phyloP scores from a whole-genome alignment of 2,329 filamentous ascomycete species.

The Cordyceps farinosa region DNA sequence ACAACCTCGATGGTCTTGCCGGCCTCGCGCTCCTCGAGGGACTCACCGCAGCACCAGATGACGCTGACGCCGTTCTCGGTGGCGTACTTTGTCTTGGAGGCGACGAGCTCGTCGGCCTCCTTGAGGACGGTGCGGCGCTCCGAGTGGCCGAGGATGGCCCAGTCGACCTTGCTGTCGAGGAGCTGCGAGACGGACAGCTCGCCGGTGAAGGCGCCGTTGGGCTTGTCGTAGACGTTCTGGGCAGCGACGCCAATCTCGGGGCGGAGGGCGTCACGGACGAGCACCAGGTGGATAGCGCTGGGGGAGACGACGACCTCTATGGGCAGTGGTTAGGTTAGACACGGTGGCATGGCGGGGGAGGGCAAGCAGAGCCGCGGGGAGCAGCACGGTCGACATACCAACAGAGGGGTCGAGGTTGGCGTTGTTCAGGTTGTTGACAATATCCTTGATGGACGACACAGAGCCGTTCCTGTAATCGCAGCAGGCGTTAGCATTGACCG shows the following conservation, averaged over 20 bases:
- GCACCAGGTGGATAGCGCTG: conserved; percentile 83
- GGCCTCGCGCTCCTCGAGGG: conserved; percentile 84
- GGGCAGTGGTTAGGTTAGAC: conserved; percentile 13
- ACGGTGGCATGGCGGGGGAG: neutral
- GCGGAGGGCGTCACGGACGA: conserved; percentile 75
- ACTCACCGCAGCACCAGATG: conserved; percentile 97
- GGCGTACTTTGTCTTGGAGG: conserved; percentile 91
- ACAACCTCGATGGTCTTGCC: conserved; percentile 82
- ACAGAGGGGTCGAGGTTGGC: conserved; percentile 73
- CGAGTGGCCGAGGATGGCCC: conserved; percentile 90
- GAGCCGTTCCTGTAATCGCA: conserved; percentile 75
- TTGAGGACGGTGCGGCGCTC: conserved; percentile 88
- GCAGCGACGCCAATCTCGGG: conserved; percentile 78
- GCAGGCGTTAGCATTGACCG: conserved; percentile 1
- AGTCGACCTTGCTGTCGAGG: conserved; percentile 81
- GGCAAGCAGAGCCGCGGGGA: conserved; percentile 11
- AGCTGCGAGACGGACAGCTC: conserved; percentile 93
- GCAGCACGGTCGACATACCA: conserved; percentile 49
- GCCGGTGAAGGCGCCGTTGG: conserved; percentile 93
- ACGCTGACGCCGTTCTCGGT: conserved; percentile 82
- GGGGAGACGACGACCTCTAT: conserved; percentile 93
- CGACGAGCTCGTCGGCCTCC: conserved; percentile 82
- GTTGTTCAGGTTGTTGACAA: conserved; percentile 84
- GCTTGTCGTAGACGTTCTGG: conserved; percentile 97
- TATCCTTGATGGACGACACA: conserved; percentile 81